Conservation (phyloP, 768 basidiomycete genomes). For the Boletus vermiculosoides region DNA sequence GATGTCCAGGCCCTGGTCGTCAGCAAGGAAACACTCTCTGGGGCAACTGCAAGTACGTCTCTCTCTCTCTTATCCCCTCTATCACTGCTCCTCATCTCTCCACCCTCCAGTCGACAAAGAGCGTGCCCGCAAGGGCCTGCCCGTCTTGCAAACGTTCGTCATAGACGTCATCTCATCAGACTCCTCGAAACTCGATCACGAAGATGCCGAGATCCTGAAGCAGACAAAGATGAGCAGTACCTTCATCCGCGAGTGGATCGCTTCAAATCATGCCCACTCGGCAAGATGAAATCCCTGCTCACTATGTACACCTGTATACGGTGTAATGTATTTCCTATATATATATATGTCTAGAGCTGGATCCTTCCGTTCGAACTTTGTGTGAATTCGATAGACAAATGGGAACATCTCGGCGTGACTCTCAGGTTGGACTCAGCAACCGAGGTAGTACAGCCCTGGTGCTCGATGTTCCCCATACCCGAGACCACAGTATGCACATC, state of each 20-base stretch:
- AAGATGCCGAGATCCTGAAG: slow-evolving; percentile 68
- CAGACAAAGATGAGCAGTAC: slow-evolving; percentile 93
- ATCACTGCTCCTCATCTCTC: background rate
- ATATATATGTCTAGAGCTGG: background rate
- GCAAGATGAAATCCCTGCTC: slow-evolving; percentile 4
- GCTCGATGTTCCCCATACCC: too few relatives aligned
- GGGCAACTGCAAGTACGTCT: slow-evolving; percentile 64
- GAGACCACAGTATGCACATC: slow-evolving; percentile 5
- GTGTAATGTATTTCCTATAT: slow-evolving; percentile 6
- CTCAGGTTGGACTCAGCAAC: background rate
- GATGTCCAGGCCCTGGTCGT: slow-evolving; percentile 92
- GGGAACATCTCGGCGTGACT: background rate
- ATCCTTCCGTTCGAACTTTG: background rate
- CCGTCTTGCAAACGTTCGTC: slow-evolving; percentile 63
- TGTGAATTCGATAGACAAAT: slow-evolving; percentile 2
- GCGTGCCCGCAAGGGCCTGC: slow-evolving; percentile 54
- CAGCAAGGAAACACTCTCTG: slow-evolving; percentile 81
- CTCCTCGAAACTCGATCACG: slow-evolving; percentile 54
- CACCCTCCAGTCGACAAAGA: slow-evolving; percentile 56
- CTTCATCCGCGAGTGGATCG: slow-evolving; percentile 88
- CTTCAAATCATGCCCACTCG: slow-evolving; percentile 11
- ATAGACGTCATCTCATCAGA: slow-evolving; percentile 88
- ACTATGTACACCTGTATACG: background rate
- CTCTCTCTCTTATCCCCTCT: slow-evolving; percentile 7
- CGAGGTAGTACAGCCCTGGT: background rate